Base-by-base conservation (phyloP, 2,329 filamentous ascomycete genomes). In the Phialophora verrucosa region DNA sequence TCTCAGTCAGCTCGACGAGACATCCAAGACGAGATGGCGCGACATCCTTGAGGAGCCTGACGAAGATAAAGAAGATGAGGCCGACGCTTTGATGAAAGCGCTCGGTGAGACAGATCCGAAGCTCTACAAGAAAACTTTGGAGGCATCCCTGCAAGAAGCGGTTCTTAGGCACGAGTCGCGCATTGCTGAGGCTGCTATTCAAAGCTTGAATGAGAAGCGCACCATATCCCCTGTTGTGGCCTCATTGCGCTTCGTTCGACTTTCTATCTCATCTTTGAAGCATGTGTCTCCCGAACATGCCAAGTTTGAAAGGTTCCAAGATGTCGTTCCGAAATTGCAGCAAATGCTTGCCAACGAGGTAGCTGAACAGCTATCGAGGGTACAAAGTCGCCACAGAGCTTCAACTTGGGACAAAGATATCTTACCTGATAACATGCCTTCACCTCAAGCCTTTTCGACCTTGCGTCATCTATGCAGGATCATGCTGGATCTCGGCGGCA, bases 31-130 rank as follows among this genome's bases (percentile, higher is more conserved):
- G 6, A 60, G 69, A 25, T 74, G 72, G 72, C 62, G 69, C 51
- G 71, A 72, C 47, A 56, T 71, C 20, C 50, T 74, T n/a, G 72
- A 74, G 62, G 71, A 74, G 49, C 66, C 70, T 14, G 71, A 73
- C 63, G 71, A 74, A 38, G 72, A 73, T 23, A 49, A 73, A 27
- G 71, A 73, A 57, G 69, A 70, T 14, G 65, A 69, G 23, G 69
- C 69, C 17, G 47, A 50, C n/a, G 23, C 49, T 8, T 56, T 72
- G 25, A 60, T 70, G 35, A 56, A 32, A 42, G 32, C 20, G 5
- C 68, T 73, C 8, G 50, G 61, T 12, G 57, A 65, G 50, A 64
- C 53, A n/a, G 70, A 73, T n/a, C 63, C 65, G 1, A 61, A 64
- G 3, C 11, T 38, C 12, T 70, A 68, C 58, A 50, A 29, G 25